Base-by-base conservation (phyloP, 2,329 filamentous ascomycete genomes). In the Ophiostoma himal-ulmi region DNA sequence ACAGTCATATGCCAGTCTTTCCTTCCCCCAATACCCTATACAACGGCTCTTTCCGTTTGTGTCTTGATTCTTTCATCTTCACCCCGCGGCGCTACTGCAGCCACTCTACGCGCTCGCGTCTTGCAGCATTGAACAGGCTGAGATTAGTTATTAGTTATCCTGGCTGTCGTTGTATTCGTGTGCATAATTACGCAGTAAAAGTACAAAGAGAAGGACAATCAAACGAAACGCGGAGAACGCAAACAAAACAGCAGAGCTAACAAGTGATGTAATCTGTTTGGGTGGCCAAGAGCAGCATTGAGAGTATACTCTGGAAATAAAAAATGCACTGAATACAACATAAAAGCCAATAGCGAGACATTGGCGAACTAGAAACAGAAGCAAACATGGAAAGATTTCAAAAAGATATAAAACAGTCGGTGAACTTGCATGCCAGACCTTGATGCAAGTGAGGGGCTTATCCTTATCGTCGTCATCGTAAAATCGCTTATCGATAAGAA, bases 371-470 rank as follows among this genome's bases (percentile, higher is more conserved):
- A 22, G 52, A 57, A 57, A 57, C 4, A 57, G 17, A 26, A 30
- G 3, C 30, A 26, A 14, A 57, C 22, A 57, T 13, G 4, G 52
- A 57, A 57, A 13, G 3, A 48, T 5, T 13, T 17, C 52, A 13
- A 57, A 14, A 10, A 7, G 11, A 8, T 13, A 26, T 26, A n/a
- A 57, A 22, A 14, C 22, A 11, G 39, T 44, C 52, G 52, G 52
- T 57, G 52, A 57, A 26, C 52, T 57, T 57, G 48, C 52, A 57
- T 57, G 22, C n/a, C 6, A 26, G 22, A 57, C 26, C 57, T 11
- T 17, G 30, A 54, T 41, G 22, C 44, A 66, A 44, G 36, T 67
- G 69, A 70, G 69, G 69, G 69, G 69, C 64, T 67, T 60, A 69
- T 69, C 64, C 13, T 26, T 70, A 62, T 34, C 57, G 57, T 2